Base-by-base conservation (phyloP, 164 flowering plant genomes). In the Buxus sempervirens region DNA sequence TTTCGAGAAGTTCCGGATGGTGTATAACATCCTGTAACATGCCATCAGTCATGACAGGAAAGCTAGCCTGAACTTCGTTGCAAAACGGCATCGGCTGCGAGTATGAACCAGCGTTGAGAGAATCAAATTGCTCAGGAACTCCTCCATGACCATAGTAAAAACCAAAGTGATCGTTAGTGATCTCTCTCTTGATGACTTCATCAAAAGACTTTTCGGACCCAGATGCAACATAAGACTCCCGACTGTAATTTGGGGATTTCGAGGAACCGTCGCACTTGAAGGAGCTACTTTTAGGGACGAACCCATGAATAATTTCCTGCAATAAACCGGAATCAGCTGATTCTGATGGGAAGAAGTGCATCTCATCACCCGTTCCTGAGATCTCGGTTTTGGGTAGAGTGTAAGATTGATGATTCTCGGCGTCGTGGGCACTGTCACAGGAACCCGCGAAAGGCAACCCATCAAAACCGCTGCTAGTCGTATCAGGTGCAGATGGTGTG, bases 251-350 rank as follows among this genome's bases (percentile, higher is more conserved):
- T 15, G 51, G 13, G 51, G 16, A 4, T 45, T 45, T 45, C 5
- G 45, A 41, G 5, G 45, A 41, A 41, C n/a, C n/a, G 45, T 41
- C 45, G 12, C 45, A 5, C 45, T 41, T 41, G 12, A 12, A 41
- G 12, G 51, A 45, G 18, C 51, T 45, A 10, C 10, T 10, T 45
- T 45, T 45, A 45, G 51, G 51, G 48, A 85, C 76, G 63, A 78
- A 91, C 67, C 84, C 82, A 22, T 82, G 81, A 63, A 91, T 77
- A n/a, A 88, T 72, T 66, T 89, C 91, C 27, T 91, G 78, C 62
- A 91, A 62, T 38, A 91, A 65, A 1, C 97, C 97, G 0, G 97
- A 87, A 75, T 80, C 82, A 0, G 86, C 66, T 0, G 81, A 63
- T 62, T 86, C 90, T 15, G 81, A 62, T 6, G 79, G 75, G 53